Base-by-base conservation (phyloP, 192 early-diverging fungal species). In the Backusella mclennaniae region DNA sequence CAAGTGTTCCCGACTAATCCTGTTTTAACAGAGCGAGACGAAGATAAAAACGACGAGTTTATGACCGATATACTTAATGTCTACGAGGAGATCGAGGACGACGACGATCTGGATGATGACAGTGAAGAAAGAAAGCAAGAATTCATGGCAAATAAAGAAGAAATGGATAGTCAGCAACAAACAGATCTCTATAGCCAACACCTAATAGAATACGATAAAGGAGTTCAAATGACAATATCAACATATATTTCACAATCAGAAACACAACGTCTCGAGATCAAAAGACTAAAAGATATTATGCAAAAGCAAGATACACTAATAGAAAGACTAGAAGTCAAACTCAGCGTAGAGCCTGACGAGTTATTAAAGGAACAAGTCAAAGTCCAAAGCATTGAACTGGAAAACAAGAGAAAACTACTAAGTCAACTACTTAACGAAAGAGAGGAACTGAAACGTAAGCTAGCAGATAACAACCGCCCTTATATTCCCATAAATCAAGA, bases 231-330 rank as follows among this genome's bases (percentile, higher is more conserved):
- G 68, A 70, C 78, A 0, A 53, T 79, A 52, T 35, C 66, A n/a
- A 73, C 74, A 35, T 79, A 79, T 26, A 73, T 79, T n/a, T 36
- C 52, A 12, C 73, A 79, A 14, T 39, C 74, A 38, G 78, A 79
- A 23, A 66, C 33, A 23, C 72, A 79, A 33, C 42, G 78, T 3
- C 33, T 79, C n/a, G 67, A 67, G 33, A 74, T 17, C 29, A 73
- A 74, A 23, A 14, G 21, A 53, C 39, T 79, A 14, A 46, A 52
- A 29, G n/a, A 49, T 1, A 68, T 79, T 23, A 53, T 79, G 6
- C 39, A 75, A 23, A 79, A 79, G 31, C 78, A 79, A 66, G 78
- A 79, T 31, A 69, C 74, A 35, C 35, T 79, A 11, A 79, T 79
- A 44, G 11, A 23, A n/a, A 68, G 36, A 8, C 33, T 79, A 26